These are phyloP conservation scores for Penicillium fimorum DNA, from an alignment of 495 filamentous ascomycete genomes.

Conservation along the genomic window DNA sequence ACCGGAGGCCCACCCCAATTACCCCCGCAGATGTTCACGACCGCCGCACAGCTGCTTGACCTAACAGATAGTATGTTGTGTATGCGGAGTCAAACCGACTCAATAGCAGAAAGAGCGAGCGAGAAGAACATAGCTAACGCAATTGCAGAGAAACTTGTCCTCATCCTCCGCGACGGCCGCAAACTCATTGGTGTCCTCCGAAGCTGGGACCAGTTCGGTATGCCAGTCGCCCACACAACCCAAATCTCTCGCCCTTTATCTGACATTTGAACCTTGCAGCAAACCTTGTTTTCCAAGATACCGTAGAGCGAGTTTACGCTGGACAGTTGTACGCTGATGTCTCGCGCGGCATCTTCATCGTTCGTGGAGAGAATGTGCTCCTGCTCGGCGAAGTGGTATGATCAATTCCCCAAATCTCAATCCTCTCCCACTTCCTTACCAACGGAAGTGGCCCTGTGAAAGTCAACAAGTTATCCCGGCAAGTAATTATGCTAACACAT, in stretches of 20 bases:
- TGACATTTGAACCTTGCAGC: constrained; percentile 49
- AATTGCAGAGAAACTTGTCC: constrained; percentile 79
- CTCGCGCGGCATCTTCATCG: constrained; percentile 77
- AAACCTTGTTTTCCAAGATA: constrained; percentile 91
- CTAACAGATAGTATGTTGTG: constrained; percentile 81
- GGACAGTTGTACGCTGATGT: constrained; percentile 75
- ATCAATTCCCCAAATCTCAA: not conserved
- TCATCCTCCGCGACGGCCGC: constrained; percentile 86
- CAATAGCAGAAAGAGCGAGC: not conserved
- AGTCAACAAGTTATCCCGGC: not conserved
- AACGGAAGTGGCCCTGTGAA: not conserved
- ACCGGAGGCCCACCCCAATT: constrained; percentile 49
- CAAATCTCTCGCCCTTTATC: constrained; percentile 10
- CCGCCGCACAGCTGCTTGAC: constrained; percentile 89
- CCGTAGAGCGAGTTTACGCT: constrained; percentile 80
- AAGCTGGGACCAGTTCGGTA: constrained; percentile 98
- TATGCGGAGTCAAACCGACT: not conserved
- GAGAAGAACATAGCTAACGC: constrained; percentile 6
- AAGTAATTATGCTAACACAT: not conserved
- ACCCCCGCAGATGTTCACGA: constrained; percentile 91
- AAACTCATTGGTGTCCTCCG: constrained; percentile 90
- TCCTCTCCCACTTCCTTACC: not conserved
- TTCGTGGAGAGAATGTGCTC: constrained; percentile 90
- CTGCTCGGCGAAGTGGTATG: constrained; percentile 84
- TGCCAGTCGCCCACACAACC: constrained; percentile 18